phyloP scores from a whole-genome alignment of 345 rosid genomes.

The Nasturtium officinale region DNA sequence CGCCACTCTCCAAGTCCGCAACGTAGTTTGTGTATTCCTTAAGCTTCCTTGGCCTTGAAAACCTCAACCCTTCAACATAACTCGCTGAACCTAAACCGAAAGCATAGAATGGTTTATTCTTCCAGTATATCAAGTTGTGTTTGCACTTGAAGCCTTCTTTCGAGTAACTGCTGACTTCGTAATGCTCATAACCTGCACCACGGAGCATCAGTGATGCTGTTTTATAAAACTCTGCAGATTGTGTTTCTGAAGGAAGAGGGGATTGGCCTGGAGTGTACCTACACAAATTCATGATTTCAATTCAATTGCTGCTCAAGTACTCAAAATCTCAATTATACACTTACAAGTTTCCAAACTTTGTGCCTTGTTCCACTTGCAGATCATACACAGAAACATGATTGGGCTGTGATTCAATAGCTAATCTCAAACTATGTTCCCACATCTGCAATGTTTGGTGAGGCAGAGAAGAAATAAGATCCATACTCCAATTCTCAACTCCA shows the following conservation, averaged over 20 bases:
- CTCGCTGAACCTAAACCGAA: slow-evolving; percentile 98
- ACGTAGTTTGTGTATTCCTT: slow-evolving; percentile 67
- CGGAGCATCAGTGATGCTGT: slow-evolving; percentile 71
- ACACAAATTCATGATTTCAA: slow-evolving; percentile 35
- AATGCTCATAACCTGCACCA: slow-evolving; percentile 69
- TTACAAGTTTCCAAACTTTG: slow-evolving; percentile 79
- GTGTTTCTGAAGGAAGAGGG: slow-evolving; percentile 83
- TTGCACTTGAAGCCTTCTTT: slow-evolving; percentile 70
- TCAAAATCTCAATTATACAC: slow-evolving; percentile 32
- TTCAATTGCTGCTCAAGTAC: not conserved
- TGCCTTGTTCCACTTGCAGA: slow-evolving; percentile 95
- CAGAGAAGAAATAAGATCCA: slow-evolving; percentile 92
- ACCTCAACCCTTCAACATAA: slow-evolving; percentile 70
- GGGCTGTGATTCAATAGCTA: slow-evolving; percentile 60
- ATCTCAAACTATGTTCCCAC: slow-evolving; percentile 89
- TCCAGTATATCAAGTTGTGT: slow-evolving; percentile 89
- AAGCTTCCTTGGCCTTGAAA: slow-evolving; percentile 88
- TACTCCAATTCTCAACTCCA: slow-evolving; percentile 86
- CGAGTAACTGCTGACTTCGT: slow-evolving; percentile 84
- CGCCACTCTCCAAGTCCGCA: slow-evolving; percentile 60
- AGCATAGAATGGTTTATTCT: slow-evolving; percentile 76
- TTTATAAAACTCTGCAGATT: slow-evolving; percentile 79
- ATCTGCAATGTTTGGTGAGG: slow-evolving; percentile 77
- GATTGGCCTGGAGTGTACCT: slow-evolving; percentile 89
- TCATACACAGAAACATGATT: slow-evolving; percentile 88